These are phyloP conservation scores for Pholiota microspora DNA, from an alignment of 768 basidiomycete genomes.

Conservation along the genomic window DNA sequence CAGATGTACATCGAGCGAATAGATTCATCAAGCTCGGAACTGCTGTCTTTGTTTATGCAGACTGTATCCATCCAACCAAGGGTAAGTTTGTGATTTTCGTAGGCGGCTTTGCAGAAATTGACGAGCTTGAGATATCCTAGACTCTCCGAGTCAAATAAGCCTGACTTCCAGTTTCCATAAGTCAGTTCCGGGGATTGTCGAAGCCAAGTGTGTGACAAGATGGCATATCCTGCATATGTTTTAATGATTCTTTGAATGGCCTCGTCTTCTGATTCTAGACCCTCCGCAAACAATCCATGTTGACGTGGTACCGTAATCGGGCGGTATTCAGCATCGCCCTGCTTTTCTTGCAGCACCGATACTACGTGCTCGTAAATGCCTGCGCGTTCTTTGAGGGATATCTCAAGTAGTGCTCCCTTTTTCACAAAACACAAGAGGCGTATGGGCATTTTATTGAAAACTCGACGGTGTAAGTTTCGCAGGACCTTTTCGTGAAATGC, in stretches of 20 bases:
- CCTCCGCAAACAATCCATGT: neutral
- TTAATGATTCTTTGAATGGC: neutral
- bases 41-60: constrained; percentile 7
- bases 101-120: neutral
- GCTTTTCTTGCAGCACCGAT: neutral
- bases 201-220: constrained; percentile 1
- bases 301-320: neutral
- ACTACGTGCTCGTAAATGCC: neutral
- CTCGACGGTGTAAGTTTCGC: neutral
- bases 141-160: neutral
- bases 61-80: constrained; percentile 5
- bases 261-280: neutral
- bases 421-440: neutral
- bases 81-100: neutral
- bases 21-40: neutral
- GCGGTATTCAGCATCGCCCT: neutral
- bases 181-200: neutral
- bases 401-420: neutral
- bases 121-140: neutral
- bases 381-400: neutral
- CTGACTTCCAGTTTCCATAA: neutral
- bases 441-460: constrained; percentile 1
- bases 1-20: neutral
- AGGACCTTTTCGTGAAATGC: neutral
- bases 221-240: neutral